These are phyloP conservation scores for Agrostemma githago DNA, from an alignment of 148 eudicot genomes.

Conservation along the genomic window DNA sequence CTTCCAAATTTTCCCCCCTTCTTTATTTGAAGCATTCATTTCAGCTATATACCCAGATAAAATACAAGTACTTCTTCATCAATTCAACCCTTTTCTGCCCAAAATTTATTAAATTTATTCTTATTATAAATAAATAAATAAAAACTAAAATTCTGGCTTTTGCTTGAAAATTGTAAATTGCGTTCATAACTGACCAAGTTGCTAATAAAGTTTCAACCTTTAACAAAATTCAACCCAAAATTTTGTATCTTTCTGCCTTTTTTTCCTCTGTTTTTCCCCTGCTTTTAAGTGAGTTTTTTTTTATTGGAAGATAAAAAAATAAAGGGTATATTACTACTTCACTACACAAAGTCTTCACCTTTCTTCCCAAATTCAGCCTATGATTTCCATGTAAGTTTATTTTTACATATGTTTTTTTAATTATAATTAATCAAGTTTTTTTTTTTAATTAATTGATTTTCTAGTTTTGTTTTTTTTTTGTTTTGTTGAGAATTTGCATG, in stretches of 20 bases:
- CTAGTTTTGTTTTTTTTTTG: not conserved
- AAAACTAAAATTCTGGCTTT: slow-evolving; percentile 16
- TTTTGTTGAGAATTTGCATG: slow-evolving; percentile 8
- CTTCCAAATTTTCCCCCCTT: slow-evolving; percentile 15
- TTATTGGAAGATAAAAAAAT: not conserved
- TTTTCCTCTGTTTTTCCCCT: slow-evolving; percentile 23
- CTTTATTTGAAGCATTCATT: not conserved
- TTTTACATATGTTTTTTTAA: not conserved
- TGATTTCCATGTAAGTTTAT: slow-evolving; percentile 26
- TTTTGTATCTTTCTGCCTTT: not conserved
- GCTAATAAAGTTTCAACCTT: slow-evolving; percentile 20
- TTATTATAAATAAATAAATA: not conserved
- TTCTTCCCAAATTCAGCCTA: slow-evolving; percentile 17
- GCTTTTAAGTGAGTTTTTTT: not conserved
- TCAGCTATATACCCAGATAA: not conserved
- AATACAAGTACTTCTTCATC: no score
- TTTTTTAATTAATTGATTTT: slow-evolving; percentile 1
- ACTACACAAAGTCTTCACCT: not conserved
- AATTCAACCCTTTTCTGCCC: no score
- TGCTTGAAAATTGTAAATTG: slow-evolving; percentile 5
- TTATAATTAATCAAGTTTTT: not conserved
- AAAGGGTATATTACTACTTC: not conserved
- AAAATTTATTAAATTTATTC: no score
- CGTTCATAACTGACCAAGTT: slow-evolving; percentile 20
- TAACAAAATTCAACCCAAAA: not conserved